Conservation (phyloP, 805 yeast species). For the Hanseniaspora lachancei region DNA sequence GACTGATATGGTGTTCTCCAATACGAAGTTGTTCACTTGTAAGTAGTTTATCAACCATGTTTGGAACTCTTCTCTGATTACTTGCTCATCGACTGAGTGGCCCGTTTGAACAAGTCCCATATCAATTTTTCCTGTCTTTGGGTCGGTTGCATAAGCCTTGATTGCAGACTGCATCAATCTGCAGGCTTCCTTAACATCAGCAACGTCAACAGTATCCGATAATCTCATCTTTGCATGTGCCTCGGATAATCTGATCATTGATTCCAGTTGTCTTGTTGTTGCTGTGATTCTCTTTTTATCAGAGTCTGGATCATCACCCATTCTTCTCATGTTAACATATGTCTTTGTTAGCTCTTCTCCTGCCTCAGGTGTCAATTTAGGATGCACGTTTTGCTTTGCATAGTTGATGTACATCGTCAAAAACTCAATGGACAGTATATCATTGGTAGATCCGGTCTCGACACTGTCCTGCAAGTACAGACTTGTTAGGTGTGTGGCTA, state of each 20-base stretch:
- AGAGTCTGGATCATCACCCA: constrained; percentile 81
- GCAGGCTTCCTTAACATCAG: constrained; percentile 87
- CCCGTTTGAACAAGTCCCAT: constrained; percentile 97
- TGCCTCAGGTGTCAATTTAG: constrained; percentile 69
- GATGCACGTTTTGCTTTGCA: constrained; percentile 74
- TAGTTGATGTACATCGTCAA: constrained; percentile 82
- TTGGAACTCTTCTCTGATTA: constrained; percentile 58
- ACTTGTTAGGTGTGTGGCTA: constrained; percentile 81
- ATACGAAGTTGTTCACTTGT: neutral
- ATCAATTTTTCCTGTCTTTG: constrained; percentile 89
- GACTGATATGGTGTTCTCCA: constrained; percentile 34
- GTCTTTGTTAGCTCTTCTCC: constrained; percentile 72
- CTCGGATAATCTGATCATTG: constrained; percentile 86
- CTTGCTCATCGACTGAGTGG: constrained; percentile 74
- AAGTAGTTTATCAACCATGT: constrained; percentile 8
- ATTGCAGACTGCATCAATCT: constrained; percentile 85
- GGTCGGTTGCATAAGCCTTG: constrained; percentile 97
- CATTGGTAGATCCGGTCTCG: constrained; percentile 45
- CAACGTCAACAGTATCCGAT: constrained; percentile 51
- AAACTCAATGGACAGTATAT: constrained; percentile 69
- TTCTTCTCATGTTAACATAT: constrained; percentile 84
- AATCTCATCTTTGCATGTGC: constrained; percentile 97
- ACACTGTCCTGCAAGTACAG: constrained; percentile 86
- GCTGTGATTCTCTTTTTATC: constrained; percentile 91
- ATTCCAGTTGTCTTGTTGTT: constrained; percentile 91